phyloP scores from a whole-genome alignment of 2,329 filamentous ascomycete species.

The Plectosphaerella plurivora region DNA sequence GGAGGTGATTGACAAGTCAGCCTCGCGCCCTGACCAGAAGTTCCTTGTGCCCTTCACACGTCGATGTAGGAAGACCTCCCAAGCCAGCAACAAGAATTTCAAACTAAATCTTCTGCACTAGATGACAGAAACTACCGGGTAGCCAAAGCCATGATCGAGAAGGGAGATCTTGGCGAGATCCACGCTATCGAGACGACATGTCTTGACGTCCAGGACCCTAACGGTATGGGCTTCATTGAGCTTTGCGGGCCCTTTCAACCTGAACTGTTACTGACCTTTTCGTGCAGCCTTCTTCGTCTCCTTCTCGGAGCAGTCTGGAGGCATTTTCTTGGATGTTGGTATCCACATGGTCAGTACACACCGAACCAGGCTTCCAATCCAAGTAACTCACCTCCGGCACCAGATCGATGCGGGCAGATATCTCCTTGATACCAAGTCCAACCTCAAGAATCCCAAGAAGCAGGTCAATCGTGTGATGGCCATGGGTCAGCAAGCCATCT shows the following conservation, averaged over 20 bases:
- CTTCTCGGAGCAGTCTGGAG: conserved; percentile 24
- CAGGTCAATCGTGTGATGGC: conserved; percentile 23
- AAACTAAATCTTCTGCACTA: not conserved
- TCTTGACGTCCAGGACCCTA: conserved; percentile 14
- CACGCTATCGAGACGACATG: conserved; percentile 16
- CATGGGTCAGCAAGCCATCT: conserved; percentile 24
- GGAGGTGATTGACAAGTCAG: conserved; percentile 13
- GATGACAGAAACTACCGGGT: not conserved
- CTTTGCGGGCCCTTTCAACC: not conserved
- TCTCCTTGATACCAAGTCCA: conserved; percentile 18
- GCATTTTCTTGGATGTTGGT: conserved; percentile 26
- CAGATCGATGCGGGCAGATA: conserved; percentile 19
- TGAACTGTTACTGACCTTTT: too few relatives aligned
- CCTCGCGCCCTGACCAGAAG: conserved; percentile 14
- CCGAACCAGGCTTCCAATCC: not conserved
- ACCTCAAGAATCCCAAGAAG: conserved; percentile 22
- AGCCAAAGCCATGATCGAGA: not conserved
- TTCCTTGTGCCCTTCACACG: conserved; percentile 14
- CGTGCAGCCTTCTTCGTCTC: conserved; percentile 21
- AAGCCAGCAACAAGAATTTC: too few relatives aligned
- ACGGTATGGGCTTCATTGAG: not conserved
- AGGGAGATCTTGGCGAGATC: conserved; percentile 12
- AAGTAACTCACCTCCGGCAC: not conserved
- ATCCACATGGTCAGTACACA: conserved; percentile 18
- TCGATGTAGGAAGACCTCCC: conserved; percentile 5